Percentiles rank a stretch among this genome's conserved stretches.
phyloP scores from a whole-genome alignment of 345 rosid genomes.

The Euphorbia lathyris region DNA sequence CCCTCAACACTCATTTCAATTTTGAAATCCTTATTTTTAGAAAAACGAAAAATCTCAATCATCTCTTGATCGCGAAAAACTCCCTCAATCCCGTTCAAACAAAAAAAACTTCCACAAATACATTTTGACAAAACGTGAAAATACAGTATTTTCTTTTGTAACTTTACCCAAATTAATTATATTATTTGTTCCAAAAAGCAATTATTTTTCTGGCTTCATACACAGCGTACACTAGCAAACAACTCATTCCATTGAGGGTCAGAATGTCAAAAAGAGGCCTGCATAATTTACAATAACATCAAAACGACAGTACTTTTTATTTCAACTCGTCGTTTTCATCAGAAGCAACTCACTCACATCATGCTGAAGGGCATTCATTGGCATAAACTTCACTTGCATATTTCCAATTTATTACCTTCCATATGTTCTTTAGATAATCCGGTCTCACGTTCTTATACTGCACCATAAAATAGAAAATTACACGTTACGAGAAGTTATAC shows the following conservation, averaged over 20 bases:
- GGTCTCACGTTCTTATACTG: slow-evolving; percentile 93
- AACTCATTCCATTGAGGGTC: background rate
- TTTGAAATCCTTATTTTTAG: no score
- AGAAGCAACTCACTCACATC: background rate
- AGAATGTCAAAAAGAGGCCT: background rate
- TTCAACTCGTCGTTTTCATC: background rate
- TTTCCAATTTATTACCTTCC: slow-evolving; percentile 95
- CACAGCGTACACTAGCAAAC: background rate
- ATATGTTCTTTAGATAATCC: slow-evolving; percentile 85
- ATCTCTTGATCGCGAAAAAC: no score
- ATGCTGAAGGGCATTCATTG: slow-evolving; percentile 45
- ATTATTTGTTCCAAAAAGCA: background rate
- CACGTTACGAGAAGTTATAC: background rate
- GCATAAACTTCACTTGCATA: slow-evolving; percentile 64
- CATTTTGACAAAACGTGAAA: no score
- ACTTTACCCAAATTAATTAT: no score
- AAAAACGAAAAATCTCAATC: no score
- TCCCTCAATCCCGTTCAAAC: no score
- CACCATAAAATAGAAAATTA: slow-evolving; percentile 1
- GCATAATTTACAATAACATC: slow-evolving; percentile 2
- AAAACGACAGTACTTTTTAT: slow-evolving; percentile 6
- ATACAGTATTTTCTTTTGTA: no score
- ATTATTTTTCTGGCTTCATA: slow-evolving; percentile 4
- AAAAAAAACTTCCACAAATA: no score
- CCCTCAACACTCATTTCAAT: no score